phyloP scores from a whole-genome alignment of 331 rosid species.

The Acacia concinna region DNA sequence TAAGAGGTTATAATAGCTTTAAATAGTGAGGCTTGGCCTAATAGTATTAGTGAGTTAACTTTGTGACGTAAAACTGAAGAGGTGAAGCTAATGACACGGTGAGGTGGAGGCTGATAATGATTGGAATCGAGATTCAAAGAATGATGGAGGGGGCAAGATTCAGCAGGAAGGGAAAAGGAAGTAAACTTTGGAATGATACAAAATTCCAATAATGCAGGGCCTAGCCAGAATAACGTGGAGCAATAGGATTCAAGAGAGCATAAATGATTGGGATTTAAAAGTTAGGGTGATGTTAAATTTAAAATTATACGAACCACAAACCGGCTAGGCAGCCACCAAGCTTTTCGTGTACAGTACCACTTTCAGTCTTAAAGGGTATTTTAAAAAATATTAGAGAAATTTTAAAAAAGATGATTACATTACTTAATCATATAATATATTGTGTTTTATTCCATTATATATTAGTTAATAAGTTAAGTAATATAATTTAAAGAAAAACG shows the following conservation, averaged over 20 bases:
- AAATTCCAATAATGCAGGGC: neutral
- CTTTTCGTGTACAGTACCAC: neutral
- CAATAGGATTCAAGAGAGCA: neutral
- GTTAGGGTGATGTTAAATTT: neutral
- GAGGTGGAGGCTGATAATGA: neutral
- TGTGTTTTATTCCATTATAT: no score
- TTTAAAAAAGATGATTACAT: no score
- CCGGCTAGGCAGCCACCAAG: neutral
- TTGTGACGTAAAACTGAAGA: no score
- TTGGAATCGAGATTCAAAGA: neutral
- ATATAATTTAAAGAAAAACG: no score
- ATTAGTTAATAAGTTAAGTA: no score
- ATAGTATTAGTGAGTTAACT: no score
- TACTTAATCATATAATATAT: no score
- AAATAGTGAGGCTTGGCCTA: no score
- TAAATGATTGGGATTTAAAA: neutral
- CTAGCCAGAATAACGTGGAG: conserved; percentile 5
- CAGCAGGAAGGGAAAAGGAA: neutral
- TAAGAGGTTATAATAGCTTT: no score
- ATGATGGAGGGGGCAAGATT: neutral
- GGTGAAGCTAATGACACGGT: neutral
- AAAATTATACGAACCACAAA: neutral
- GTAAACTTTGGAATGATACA: neutral
- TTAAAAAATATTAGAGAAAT: no score
- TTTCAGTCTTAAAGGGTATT: no score